Percentiles rank a stretch among this genome's conserved stretches.
Conservation (phyloP, 1,284 basidiomycete species). For the Irpex rosettiformis region DNA sequence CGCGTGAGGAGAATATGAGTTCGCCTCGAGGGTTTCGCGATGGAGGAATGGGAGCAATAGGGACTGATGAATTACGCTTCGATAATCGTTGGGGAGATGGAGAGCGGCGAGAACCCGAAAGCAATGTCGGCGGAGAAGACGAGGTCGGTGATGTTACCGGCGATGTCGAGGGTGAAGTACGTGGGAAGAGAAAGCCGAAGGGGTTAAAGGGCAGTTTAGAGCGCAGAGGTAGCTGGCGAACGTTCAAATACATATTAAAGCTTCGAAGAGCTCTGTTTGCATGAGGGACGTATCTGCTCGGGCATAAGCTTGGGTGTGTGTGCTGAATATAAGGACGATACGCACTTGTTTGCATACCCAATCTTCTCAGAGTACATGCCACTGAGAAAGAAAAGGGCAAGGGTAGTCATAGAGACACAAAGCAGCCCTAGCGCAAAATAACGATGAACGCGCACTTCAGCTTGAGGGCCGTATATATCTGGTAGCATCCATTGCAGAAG, state of each 20-base stretch:
- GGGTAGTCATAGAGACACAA: constrained; percentile 84
- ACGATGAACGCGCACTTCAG: constrained; percentile 50
- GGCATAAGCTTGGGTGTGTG: background rate
- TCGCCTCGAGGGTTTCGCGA: constrained; percentile 91
- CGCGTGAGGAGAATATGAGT: constrained; percentile 90
- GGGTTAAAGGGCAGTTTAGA: constrained; percentile 64
- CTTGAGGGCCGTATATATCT: constrained; percentile 42
- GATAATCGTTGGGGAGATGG: constrained; percentile 37
- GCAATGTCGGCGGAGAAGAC: constrained; percentile 22
- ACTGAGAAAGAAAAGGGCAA: constrained; percentile 94
- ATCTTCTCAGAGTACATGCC: constrained; percentile 98
- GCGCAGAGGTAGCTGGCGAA: constrained; percentile 70
- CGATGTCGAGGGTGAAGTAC: constrained; percentile 32
- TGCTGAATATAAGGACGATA: constrained; percentile 13
- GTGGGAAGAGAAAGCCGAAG: constrained; percentile 61
- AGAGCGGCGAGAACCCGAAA: constrained; percentile 31
- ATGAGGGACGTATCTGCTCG: constrained; percentile 87
- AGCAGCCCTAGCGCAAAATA: constrained; percentile 76
- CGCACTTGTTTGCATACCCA: constrained; percentile 91
- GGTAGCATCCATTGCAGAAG: constrained; percentile 48
- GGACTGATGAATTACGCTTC: constrained; percentile 34
- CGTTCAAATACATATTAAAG: constrained; percentile 97
- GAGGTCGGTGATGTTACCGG: constrained; percentile 16
- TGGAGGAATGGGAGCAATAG: constrained; percentile 85
- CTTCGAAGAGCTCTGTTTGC: constrained; percentile 89